These are phyloP conservation scores for Colletotrichum sp. DNA, from an alignment of 2,329 filamentous ascomycete species.

Conservation along the genomic window DNA sequence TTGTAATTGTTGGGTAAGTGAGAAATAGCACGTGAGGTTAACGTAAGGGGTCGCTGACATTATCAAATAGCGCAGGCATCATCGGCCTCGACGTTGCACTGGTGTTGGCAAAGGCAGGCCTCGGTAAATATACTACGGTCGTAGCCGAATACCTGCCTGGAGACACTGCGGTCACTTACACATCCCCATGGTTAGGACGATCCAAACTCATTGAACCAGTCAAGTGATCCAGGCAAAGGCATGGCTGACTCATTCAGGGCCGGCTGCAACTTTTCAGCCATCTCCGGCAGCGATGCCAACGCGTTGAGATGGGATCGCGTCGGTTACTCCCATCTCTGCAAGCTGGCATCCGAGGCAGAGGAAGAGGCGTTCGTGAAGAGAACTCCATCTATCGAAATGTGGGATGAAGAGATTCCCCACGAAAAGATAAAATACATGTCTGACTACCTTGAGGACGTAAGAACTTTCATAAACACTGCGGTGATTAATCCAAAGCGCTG, in stretches of 20 bases:
- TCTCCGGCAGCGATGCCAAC: conserved; percentile 45
- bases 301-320: conserved; percentile 45
- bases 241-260: conserved; percentile 31
- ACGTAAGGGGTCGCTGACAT: neutral
- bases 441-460: conserved; percentile 45
- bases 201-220: neutral
- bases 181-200: conserved; percentile 41
- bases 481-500: neutral
- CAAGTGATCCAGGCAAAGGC: neutral
- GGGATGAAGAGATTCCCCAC: conserved; percentile 40
- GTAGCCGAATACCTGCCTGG: conserved; percentile 46
- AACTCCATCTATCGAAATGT: conserved; percentile 44
- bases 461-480: neutral
- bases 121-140: conserved; percentile 36
- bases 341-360: conserved; percentile 33
- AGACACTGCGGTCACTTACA: conserved; percentile 41
- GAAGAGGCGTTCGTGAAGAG: conserved; percentile 37
- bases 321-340: conserved; percentile 42
- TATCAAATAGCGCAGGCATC: conserved; percentile 37
- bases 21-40: neutral
- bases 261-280: conserved; percentile 49
- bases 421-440: conserved; percentile 46
- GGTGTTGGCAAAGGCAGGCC: conserved; percentile 38
- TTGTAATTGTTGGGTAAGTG: conserved; percentile 29
- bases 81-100: conserved; percentile 44